Evolutionary conservation across 495 filamentous ascomycete species (phyloP).

Genomic region (Penicillium daleae): DNA sequence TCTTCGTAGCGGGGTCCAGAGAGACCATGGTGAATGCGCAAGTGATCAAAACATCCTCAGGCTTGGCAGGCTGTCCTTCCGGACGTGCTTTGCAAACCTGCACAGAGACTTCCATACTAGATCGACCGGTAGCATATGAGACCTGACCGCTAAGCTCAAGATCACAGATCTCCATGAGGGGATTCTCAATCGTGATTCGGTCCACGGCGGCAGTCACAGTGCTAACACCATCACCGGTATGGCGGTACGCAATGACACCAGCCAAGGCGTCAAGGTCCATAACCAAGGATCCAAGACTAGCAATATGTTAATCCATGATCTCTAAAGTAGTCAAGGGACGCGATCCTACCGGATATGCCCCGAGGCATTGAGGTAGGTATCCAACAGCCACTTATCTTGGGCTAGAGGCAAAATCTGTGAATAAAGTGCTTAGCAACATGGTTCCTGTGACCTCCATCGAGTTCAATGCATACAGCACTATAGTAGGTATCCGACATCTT

Average conservation of each 20-base stretch:
- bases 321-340: not conserved
- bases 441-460: not conserved
- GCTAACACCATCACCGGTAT: slow-evolving; percentile 75
- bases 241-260: slow-evolving; percentile 79
- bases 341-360: slow-evolving; percentile 62
- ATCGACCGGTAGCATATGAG: slow-evolving; percentile 77
- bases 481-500: slow-evolving; percentile 69
- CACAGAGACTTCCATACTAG: slow-evolving; percentile 79
- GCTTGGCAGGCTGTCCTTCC: slow-evolving; percentile 58
- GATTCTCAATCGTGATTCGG: slow-evolving; percentile 74
- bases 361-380: slow-evolving; percentile 68
- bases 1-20: slow-evolving; percentile 73
- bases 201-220: slow-evolving; percentile 85
- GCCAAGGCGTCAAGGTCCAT: slow-evolving; percentile 86
- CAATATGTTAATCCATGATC: not conserved
- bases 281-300: slow-evolving; percentile 68
- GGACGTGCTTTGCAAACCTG: slow-evolving; percentile 69
- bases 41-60: slow-evolving; percentile 73
- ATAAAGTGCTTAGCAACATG: slow-evolving; percentile 16
- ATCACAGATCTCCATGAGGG: slow-evolving; percentile 78
- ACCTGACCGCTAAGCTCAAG: slow-evolving; percentile 80
- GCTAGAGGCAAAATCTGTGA: slow-evolving; percentile 64
- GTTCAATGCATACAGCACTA: slow-evolving; percentile 53
- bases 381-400: slow-evolving; percentile 71
- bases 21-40: slow-evolving; percentile 89